A percentile compares a stretch with the other conserved stretches of the same genome.
Evolutionary conservation across 75 land plant genomes (phyloP).

Genomic region (Larix kaempferi): DNA sequence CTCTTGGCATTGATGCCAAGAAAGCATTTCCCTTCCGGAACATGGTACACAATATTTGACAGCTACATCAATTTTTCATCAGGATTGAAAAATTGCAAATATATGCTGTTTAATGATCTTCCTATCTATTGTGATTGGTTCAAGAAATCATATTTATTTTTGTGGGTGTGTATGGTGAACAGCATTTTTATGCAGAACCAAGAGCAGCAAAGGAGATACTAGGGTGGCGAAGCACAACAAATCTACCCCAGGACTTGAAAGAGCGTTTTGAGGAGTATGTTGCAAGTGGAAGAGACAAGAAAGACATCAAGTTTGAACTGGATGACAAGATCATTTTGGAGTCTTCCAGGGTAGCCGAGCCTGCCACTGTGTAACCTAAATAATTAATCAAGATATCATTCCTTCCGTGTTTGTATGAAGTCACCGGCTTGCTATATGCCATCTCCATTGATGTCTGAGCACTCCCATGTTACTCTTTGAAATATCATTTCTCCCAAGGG

Average conservation of each 20-base stretch:
- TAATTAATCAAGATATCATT: no score
- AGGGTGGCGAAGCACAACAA: conserved; percentile 85
- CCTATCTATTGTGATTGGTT: background rate
- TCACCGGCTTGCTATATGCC: no score
- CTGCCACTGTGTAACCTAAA: no score
- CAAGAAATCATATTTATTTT: background rate
- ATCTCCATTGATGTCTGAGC: no score
- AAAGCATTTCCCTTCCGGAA: conserved; percentile 97
- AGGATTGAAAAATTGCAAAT: no score
- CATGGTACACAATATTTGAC: conserved; percentile 37
- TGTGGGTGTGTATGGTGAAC: conserved; percentile 10
- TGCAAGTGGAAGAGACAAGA: conserved; percentile 90
- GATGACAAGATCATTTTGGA: conserved; percentile 72
- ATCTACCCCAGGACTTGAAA: conserved; percentile 89
- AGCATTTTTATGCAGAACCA: conserved; percentile 99
- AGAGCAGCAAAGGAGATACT: conserved; percentile 90
- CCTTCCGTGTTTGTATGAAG: no score
- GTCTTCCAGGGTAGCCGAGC: no score
- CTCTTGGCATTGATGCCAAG: conserved; percentile 80
- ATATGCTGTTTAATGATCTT: background rate
- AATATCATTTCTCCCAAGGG: no score
- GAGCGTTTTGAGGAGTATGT: conserved; percentile 85
- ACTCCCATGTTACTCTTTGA: no score
- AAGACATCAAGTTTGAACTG: conserved; percentile 78
- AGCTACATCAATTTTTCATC: no score